A percentile compares a stretch with the other conserved stretches of the same genome.
These are phyloP conservation scores for Aspergillus caelatus DNA, from an alignment of 2,329 filamentous ascomycete species.

Conservation along the genomic window DNA sequence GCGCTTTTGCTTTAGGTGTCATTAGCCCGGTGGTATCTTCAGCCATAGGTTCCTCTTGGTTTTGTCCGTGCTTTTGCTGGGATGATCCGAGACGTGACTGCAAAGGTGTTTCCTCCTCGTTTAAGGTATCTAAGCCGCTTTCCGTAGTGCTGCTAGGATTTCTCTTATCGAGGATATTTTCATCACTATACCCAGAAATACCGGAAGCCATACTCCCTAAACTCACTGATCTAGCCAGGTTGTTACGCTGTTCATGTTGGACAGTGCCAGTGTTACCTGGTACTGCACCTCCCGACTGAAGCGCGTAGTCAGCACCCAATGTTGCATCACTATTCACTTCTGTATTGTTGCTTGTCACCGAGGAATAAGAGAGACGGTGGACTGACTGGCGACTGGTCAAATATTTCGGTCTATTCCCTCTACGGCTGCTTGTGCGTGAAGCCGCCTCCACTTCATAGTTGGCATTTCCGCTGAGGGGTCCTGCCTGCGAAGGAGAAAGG, in stretches of 20 bases:
- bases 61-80: conserved; percentile 24
- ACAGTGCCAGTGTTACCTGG: conserved; percentile 46
- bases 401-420: conserved; percentile 56
- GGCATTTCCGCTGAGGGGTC: conserved; percentile 31
- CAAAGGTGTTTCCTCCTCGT: conserved; percentile 58
- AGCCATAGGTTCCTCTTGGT: conserved; percentile 34
- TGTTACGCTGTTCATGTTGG: conserved; percentile 37
- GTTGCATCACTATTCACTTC: conserved; percentile 71
- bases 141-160: conserved; percentile 47
- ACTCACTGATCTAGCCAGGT: conserved; percentile 75
- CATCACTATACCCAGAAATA: conserved; percentile 57
- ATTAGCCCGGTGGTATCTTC: conserved; percentile 56
- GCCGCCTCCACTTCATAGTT: conserved; percentile 25
- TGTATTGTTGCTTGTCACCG: conserved; percentile 56
- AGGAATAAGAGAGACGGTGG: conserved; percentile 62
- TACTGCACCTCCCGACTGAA: conserved; percentile 78
- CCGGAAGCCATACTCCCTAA: conserved; percentile 88
- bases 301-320: conserved; percentile 75
- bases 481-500: conserved; percentile 29
- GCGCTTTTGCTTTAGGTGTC: conserved; percentile 69
- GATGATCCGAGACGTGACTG: conserved; percentile 43
- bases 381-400: conserved; percentile 58
- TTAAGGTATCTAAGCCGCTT: conserved; percentile 57
- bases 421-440: conserved; percentile 30
- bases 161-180: conserved; percentile 48